Conservation (phyloP, 768 basidiomycete genomes). For the Xerocomellus dryophilus region DNA sequence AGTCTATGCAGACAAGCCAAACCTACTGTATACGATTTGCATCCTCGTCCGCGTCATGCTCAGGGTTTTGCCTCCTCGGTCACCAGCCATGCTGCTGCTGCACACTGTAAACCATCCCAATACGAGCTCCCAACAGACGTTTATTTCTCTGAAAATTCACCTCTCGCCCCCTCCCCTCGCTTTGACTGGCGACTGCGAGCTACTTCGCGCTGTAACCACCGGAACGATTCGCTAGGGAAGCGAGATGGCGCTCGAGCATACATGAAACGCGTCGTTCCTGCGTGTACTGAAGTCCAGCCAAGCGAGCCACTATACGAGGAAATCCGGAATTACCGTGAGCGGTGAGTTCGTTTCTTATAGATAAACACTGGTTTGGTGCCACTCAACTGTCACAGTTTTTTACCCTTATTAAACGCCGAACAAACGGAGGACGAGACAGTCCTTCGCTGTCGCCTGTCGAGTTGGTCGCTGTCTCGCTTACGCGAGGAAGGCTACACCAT, state of each 20-base stretch:
- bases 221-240: conserved; percentile 11
- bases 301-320: conserved; percentile 48
- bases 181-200: conserved; percentile 66
- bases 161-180: conserved; percentile 31
- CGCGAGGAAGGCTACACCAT: conserved; percentile 71
- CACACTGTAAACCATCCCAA: conserved; percentile 13
- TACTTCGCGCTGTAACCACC: conserved; percentile 37
- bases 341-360: conserved; percentile 36
- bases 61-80: conserved; percentile 20
- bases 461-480: conserved; percentile 62
- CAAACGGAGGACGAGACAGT: conserved; percentile 60
- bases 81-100: conserved; percentile 1
- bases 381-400: conserved; percentile 38
- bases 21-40: neutral
- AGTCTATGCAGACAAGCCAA: conserved; percentile 10
- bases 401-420: conserved; percentile 51
- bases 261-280: conserved; percentile 40
- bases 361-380: neutral
- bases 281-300: conserved; percentile 29
- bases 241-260: conserved; percentile 20
- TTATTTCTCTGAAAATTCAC: conserved; percentile 31
- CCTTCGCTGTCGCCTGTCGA: conserved; percentile 59
- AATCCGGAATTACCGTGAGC: conserved; percentile 50
- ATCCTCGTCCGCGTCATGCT: neutral
- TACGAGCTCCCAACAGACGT: conserved; percentile 25